Evolutionary conservation across 73 alveolate genomes (phyloP), one percentile per base, ranked within the genome.

Genomic region (Paramecium biaurelia): DNA sequence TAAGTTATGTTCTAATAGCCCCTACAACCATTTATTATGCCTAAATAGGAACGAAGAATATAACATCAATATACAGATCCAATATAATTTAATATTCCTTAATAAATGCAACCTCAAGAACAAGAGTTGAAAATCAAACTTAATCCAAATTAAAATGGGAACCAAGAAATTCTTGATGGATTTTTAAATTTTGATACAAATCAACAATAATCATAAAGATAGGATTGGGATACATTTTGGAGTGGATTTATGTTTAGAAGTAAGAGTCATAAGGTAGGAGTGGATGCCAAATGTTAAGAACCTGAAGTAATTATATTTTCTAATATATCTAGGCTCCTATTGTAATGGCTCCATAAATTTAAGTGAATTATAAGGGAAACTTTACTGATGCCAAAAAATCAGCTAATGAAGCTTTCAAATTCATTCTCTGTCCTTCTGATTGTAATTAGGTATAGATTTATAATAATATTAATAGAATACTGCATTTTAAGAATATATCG

Each of bases 211-310:
- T 4, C n/a, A 18, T 18, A 53, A n/a, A 20, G 68, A 53, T 53
- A 72, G 32, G 56, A 72, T 20, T 28, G 53, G 86, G 58, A 72
- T 72, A 92, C 87, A 7, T 58, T 92, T 67, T 92, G 95, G 95
- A 85, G 95, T 28, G 95, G 95, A 5, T 92, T 92, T 49, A 92
- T 92, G 92, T 49, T 92, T 37, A 85, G 95, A 43, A 85, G 93
- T 53, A 92, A 92, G 45, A 92, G 89, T 49, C 87, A 92, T 53
- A 37, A 70, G 23, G 95, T 92, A 15, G 94, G 92, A 15, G 87
- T 92, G 15, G 95, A 92, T 92, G 95, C 95, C 14, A 92, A 72
- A 35, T 34, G 63, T 20, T 32, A 20, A 32, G 86, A 72, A 12
- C 5, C 45, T 34, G 86, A 72, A 32, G 86, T 72, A 72, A 14